phyloP scores from a whole-genome alignment of 768 basidiomycete species.

The Lactarius sanguifluus region DNA sequence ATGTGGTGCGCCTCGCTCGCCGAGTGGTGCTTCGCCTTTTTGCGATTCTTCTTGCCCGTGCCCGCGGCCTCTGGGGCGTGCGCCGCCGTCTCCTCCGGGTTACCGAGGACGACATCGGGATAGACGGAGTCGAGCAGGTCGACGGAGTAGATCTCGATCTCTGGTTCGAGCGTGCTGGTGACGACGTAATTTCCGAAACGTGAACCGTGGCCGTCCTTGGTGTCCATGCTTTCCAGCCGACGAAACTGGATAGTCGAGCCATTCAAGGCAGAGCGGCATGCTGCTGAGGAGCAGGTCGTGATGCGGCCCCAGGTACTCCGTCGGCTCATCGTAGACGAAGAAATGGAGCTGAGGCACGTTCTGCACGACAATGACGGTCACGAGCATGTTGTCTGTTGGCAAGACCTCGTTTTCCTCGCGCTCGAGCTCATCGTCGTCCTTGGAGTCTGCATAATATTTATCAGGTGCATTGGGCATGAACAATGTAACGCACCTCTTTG shows the following conservation, averaged over 20 bases:
- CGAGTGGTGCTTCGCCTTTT: conserved; percentile 71
- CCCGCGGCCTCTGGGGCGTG: conserved; percentile 77
- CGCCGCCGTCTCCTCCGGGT: conserved; percentile 78
- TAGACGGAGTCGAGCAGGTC: conserved; percentile 94
- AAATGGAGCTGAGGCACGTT: conserved; percentile 95
- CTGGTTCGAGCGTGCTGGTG: conserved; percentile 94
- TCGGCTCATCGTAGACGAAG: conserved; percentile 90
- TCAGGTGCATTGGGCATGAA: conserved; percentile 21
- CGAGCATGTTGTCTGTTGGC: conserved; percentile 89
- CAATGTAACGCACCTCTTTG: conserved; percentile 66
- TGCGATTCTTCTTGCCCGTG: conserved; percentile 97
- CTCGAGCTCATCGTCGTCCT: conserved; percentile 79
- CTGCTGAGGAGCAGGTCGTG: conserved; percentile 98
- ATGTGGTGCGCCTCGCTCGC: conserved; percentile 75
- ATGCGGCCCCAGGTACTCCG: conserved; percentile 92
- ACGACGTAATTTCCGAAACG: conserved; percentile 87
- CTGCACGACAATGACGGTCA: conserved; percentile 93
- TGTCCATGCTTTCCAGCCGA: conserved; percentile 40
- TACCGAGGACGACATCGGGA: conserved; percentile 87
- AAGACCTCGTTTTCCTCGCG: conserved; percentile 88
- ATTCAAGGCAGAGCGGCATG: conserved; percentile 97
- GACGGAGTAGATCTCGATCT: conserved; percentile 98
- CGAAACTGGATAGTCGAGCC: conserved; percentile 90
- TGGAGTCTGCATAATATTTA: conserved; percentile 11
- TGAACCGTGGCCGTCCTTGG: conserved; percentile 28